phyloP scores from a whole-genome alignment of 371 early-diverging fungal species.

The Dichotomocladium elegans region DNA sequence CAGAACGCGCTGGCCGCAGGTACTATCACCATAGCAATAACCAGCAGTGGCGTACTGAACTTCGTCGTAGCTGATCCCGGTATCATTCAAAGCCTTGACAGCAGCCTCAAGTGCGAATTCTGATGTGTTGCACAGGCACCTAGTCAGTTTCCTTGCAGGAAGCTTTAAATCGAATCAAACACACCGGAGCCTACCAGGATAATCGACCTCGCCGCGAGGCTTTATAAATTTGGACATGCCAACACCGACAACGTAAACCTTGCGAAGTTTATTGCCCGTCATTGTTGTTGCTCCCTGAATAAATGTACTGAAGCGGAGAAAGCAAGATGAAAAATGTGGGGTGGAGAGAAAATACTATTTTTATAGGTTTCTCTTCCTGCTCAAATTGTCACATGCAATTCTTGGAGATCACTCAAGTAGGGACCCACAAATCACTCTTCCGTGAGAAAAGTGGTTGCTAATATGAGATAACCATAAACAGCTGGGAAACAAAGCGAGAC shows the following conservation, averaged over 20 bases:
- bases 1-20: slow-evolving; percentile 73
- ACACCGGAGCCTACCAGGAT: slow-evolving; percentile 49
- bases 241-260: slow-evolving; percentile 55
- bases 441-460: too few relatives aligned
- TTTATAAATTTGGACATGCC: slow-evolving; percentile 72
- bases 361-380: not conserved
- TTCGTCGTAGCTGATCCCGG: slow-evolving; percentile 61
- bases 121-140: slow-evolving; percentile 6
- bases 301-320: not conserved
- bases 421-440: too few relatives aligned
- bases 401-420: too few relatives aligned
- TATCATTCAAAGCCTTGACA: slow-evolving; percentile 74
- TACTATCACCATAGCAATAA: slow-evolving; percentile 69
- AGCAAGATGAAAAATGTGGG: not conserved
- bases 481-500: too few relatives aligned
- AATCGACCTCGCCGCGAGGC: slow-evolving; percentile 57
- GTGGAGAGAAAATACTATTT: not conserved
- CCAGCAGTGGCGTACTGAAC: slow-evolving; percentile 63
- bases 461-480: too few relatives aligned
- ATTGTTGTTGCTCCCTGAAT: not conserved
- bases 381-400: slow-evolving; percentile 2
- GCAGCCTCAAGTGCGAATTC: slow-evolving; percentile 71
- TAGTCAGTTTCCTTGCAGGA: not conserved
- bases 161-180: not conserved
- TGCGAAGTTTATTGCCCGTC: not conserved